Evolutionary conservation across 331 rosid genomes (phyloP).

Genomic region (Ulmus americana): DNA sequence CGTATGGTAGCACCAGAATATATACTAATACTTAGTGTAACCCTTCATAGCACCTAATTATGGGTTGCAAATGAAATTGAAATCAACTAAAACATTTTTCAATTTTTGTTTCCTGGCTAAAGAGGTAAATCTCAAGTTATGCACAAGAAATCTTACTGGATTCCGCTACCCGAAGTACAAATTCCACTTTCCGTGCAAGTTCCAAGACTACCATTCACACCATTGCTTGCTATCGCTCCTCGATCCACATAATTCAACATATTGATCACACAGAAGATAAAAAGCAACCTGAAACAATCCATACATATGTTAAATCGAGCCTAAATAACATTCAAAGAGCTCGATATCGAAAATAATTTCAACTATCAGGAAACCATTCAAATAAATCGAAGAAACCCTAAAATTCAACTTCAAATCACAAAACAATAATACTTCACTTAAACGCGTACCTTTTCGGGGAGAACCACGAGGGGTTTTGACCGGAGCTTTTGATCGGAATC

Average conservation of each 20-base stretch:
- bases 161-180: slow-evolving; percentile 69
- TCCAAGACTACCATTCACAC: slow-evolving; percentile 69
- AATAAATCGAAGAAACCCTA: not conserved
- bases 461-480: slow-evolving; percentile 55
- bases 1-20: too few relatives aligned
- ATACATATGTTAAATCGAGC: not conserved
- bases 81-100: too few relatives aligned
- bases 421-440: not conserved
- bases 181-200: slow-evolving; percentile 65
- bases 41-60: too few relatives aligned
- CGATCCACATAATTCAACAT: slow-evolving; percentile 75
- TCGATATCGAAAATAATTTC: not conserved
- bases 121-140: too few relatives aligned
- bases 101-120: too few relatives aligned
- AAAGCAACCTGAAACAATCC: slow-evolving; percentile 54
- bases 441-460: slow-evolving; percentile 53
- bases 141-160: slow-evolving; percentile 60
- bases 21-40: too few relatives aligned
- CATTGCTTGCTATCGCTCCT: slow-evolving; percentile 92
- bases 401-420: not conserved
- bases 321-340: not conserved
- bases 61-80: too few relatives aligned
- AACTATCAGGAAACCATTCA: not conserved
- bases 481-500: slow-evolving; percentile 16
- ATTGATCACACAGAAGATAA: slow-evolving; percentile 59